Evolutionary conservation across 768 basidiomycete species (phyloP), one percentile per base, ranked within the genome.

Genomic region (button mushroom (Agaricus bisporus)): DNA sequence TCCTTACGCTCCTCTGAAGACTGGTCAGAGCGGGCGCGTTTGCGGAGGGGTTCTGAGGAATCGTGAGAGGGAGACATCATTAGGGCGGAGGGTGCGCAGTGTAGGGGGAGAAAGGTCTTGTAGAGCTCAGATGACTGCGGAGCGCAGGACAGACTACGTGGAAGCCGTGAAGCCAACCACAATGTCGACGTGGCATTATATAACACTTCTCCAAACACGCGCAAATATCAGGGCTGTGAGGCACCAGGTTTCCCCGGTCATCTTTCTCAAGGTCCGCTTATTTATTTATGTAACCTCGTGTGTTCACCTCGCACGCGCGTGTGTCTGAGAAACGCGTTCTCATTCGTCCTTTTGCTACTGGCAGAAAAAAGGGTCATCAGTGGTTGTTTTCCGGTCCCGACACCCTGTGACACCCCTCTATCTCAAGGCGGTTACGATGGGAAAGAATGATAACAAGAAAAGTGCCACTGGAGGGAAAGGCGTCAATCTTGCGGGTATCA

Each of bases 1-100:
- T 92, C 91, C 61, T 82, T 88, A 68, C 88, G 87, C 63, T 91
- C 88, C 57, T 91, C 90, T 0, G 85, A 73, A 5, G 81, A 73
- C 22, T 76, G 44, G 9, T 79, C 78, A 7, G 84, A 76, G 61
- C 90, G 85, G 32, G 81, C 66, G 26, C 90, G 88, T 65, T 92
- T 92, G 60, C 88, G 85, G 26, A 88, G 78, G 12, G 85, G 80
- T 39, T 41, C 58, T 58, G 45, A 59, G 56, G 48, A 63, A 57
- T 39, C 62, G 52, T 8, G 63, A 52, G 17, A 64, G 60, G 25
- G 62, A 25, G 68, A 66, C 15, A 60, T 56, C 37, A 63, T 61
- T 6, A 63, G 61, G 11, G 70, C 64, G 26, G 69, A 61, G 22
- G 69, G 65, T 68, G 59, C 43, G 41, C 54, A 42, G 18, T 26